Base-by-base conservation (phyloP, 2,329 filamentous ascomycete genomes). In the Catunica adiposa region DNA sequence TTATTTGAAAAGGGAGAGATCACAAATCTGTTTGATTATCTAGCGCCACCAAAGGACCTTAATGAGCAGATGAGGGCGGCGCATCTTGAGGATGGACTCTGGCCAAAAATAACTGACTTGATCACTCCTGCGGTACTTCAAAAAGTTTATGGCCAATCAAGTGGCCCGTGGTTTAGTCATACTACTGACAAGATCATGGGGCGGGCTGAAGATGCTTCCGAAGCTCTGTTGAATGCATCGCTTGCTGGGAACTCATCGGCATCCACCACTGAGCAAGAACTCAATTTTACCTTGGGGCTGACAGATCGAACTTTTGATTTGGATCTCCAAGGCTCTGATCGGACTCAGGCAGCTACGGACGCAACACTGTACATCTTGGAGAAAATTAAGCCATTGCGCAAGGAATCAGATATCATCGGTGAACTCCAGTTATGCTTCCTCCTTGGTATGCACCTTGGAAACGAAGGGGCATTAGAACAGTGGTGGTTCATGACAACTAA, bases 361-460 rank as follows among this genome's bases (percentile, higher is more conserved):
- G 71, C 77, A 1, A 76, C 73, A 0, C 60, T 65, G 7, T 73
- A 76, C 61, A 66, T 81, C 38, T 59, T 69, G 9, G 31, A 53
- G 7, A 52, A 54, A 25, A 17, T 53, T 8, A 23, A 53, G 3
- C 22, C 22, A 17, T 38, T 56, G 2, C n/a, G 38, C 14, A 54
- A 64, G 15, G 65, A 68, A 5, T 61, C 70, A 3, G 65, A 79
- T 15, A 65, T 82, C 25, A 64, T 78, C 3, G 79, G 78, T 50
- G 79, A 83, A 62, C 64, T 82, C 1, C 79, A 83, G 61, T 76
- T 82, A 63, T 72, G 73, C 44, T 83, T 76, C 61, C 62, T 82
- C 3, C 74, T 73, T 0, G 79, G 78, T 38, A 72, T 75, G 63
- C 71, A 78, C 55, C 71, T 82, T 1, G 73, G 75, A 42, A 83